Evolutionary conservation across 2,329 filamentous ascomycete species (phyloP).

Genomic region (Fusarium mangiferae): DNA sequence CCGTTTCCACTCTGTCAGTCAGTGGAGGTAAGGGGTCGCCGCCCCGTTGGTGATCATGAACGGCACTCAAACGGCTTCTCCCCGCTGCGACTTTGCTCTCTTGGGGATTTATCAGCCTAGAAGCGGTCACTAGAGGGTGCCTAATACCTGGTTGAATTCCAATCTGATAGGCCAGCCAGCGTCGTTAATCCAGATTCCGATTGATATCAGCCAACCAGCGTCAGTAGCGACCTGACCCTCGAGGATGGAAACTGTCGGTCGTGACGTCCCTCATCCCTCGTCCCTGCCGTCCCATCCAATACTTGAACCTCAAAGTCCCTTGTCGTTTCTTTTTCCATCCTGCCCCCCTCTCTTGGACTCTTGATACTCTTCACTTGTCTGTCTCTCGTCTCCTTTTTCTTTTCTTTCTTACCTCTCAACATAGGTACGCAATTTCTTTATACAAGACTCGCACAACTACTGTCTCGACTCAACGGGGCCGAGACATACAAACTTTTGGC

Average conservation of each 20-base stretch:
- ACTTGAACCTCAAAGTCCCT: constrained; percentile 28
- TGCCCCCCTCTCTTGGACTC: constrained; percentile 23
- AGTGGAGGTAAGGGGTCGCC: constrained; percentile 21
- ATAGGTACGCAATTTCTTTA: neutral
- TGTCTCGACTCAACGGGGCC: constrained; percentile 5
- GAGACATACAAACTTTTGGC: constrained; percentile 16
- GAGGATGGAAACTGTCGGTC: constrained; percentile 11
- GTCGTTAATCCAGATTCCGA: constrained; percentile 8
- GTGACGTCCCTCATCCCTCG: constrained; percentile 36
- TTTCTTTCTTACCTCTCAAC: constrained; percentile 9
- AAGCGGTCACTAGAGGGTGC: constrained; percentile 19
- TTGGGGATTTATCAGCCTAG: constrained; percentile 25
- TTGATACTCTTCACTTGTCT: constrained; percentile 13
- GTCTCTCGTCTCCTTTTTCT: neutral
- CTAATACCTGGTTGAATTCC: constrained; percentile 13
- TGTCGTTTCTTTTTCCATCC: constrained; percentile 37
- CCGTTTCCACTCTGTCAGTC: constrained; percentile 19
- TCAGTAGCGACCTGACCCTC: neutral
- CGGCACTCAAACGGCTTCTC: constrained; percentile 26
- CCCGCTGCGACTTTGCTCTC: constrained; percentile 10
- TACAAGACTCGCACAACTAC: neutral
- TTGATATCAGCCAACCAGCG: constrained; percentile 28
- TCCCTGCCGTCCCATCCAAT: constrained; percentile 22
- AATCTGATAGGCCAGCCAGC: constrained; percentile 4
- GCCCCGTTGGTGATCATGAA: constrained; percentile 19